These are phyloP conservation scores for Deuterostichococcus epilithicus DNA, from an alignment of 139 green algal genomes.

Conservation along the genomic window DNA sequence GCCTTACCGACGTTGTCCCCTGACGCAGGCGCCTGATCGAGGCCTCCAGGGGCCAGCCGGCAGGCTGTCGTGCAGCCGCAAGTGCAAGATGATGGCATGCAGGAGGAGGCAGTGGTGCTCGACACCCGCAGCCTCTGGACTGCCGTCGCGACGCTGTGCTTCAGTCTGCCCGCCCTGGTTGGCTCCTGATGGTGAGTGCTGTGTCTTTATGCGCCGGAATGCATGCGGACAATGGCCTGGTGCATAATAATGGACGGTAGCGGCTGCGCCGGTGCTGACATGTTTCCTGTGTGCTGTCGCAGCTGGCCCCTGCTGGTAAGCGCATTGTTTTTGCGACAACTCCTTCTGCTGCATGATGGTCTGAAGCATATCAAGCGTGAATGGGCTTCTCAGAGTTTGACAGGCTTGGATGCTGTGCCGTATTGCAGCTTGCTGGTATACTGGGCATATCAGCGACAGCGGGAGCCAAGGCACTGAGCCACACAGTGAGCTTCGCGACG, in stretches of 20 bases:
- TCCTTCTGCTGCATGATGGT: too few species aligned
- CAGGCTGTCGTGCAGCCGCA: conserved; percentile 16
- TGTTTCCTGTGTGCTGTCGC: neutral
- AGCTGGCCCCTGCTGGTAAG: neutral
- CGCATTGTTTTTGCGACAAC: neutral
- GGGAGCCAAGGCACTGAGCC: conserved; percentile 53
- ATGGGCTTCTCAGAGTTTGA: too few species aligned
- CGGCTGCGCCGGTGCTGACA: neutral
- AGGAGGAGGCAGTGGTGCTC: conserved; percentile 18
- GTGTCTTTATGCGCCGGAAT: neutral
- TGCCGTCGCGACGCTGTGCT: conserved; percentile 36
- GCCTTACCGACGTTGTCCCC: neutral
- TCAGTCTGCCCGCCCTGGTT: conserved; percentile 51
- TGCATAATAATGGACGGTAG: neutral
- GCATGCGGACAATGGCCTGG: neutral
- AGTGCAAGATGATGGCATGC: conserved; percentile 25
- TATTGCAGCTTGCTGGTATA: neutral
- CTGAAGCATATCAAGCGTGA: too few species aligned
- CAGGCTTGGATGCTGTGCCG: neutral
- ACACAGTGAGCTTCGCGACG: conserved; percentile 54
- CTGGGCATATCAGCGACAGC: conserved; percentile 55
- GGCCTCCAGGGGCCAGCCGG: neutral
- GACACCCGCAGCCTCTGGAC: conserved; percentile 22
- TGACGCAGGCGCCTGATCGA: neutral
- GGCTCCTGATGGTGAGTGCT: conserved; percentile 61